Conservation (phyloP, 1,284 basidiomycete species). For the Ceratobasidium sp. region DNA sequence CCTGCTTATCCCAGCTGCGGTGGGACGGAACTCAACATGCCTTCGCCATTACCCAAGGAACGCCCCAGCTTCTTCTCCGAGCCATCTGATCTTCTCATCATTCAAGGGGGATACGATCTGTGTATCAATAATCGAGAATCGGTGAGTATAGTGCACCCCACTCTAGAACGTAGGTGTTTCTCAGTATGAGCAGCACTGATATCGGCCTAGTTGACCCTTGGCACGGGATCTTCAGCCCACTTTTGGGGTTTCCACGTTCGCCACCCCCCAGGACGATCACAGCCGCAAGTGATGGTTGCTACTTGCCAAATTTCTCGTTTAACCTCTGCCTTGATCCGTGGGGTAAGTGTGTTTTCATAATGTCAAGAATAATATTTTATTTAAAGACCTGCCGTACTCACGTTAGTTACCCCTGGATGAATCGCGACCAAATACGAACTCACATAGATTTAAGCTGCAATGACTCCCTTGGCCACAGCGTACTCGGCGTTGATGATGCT, state of each 20-base stretch:
- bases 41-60: too few relatives aligned
- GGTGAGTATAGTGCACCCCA: not conserved
- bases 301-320: slow-evolving; percentile 17
- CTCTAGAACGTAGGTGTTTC: slow-evolving; percentile 31
- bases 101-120: not conserved
- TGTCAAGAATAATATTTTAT: slow-evolving; percentile 13
- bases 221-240: not conserved
- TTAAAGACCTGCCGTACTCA: not conserved
- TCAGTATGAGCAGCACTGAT: slow-evolving; percentile 3
- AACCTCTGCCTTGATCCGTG: slow-evolving; percentile 15
- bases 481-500: slow-evolving; percentile 98
- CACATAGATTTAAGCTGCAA: slow-evolving; percentile 48
- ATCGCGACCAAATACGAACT: not conserved
- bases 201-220: slow-evolving; percentile 17
- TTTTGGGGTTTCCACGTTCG: not conserved
- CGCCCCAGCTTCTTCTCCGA: not conserved
- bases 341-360: slow-evolving; percentile 20
- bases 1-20: not conserved
- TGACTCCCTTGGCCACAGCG: slow-evolving; percentile 84
- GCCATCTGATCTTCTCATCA: slow-evolving; percentile 9
- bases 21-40: not conserved
- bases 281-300: not conserved
- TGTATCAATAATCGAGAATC: not conserved
- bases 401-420: slow-evolving; percentile 6
- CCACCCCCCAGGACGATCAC: slow-evolving; percentile 10